Evolutionary conservation across 2,329 filamentous ascomycete species (phyloP), one percentile per base, ranked within the genome.

Genomic region (Colletotrichum sp.): DNA sequence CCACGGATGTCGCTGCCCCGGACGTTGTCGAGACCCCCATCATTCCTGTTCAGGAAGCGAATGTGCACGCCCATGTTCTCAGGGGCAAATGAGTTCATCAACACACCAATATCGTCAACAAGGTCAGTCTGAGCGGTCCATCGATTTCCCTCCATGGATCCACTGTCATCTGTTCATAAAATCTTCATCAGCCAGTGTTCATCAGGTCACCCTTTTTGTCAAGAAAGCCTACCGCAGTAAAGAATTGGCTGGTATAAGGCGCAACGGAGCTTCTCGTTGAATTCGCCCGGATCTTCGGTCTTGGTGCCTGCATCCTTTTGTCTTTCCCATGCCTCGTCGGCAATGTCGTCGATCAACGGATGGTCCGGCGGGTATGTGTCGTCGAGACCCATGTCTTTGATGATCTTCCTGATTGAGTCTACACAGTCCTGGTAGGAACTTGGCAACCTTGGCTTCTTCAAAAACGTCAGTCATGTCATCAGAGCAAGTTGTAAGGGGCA

Each of bases 131-230:
- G 43, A 2, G 43, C 43, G 1, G 43, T 52, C 43, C 43, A 52
- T 4, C 43, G 43, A 7, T 52, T 52, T 52, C 43, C 43, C n/a
- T 52, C 43, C 43, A 52, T 52, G n/a, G 43, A 52, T 13, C 43
- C 43, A 21, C 43, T 52, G n/a, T 52, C 43, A 21, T 52, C 43
- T 52, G 43, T 52, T 52, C 10, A 2, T 13, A 2, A 18, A 2
- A 2, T 3, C 3, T 52, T 52, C 43, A 21, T 52, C n/a, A 52
- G 43, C 43, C n/a, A 52, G 2, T 52, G 2, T 2, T 52, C n/a
- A 12, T 21, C 43, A 48, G 10, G 2, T 48, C 2, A 13, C 2
- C n/a, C 3, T 2, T 48, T 1, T 1, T 7, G 43, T 13, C n/a
- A 7, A 48, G 4, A 4, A 52, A 4, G 10, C 43, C 3, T 21